Base-by-base conservation (phyloP, 768 basidiomycete genomes). In the Crucibulum laeve region DNA sequence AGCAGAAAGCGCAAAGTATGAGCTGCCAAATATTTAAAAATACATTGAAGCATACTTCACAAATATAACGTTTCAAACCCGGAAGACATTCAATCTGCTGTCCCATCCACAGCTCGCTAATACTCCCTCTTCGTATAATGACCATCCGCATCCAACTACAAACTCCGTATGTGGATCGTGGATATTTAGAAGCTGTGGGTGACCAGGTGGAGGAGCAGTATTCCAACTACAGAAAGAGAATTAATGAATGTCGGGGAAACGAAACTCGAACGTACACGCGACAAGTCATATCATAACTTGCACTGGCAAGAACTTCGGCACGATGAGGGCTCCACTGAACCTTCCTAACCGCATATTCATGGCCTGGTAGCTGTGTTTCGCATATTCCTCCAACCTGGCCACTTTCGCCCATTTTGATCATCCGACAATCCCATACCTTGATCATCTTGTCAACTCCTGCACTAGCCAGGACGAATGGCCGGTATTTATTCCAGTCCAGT, bases 101-200 rank as follows among this genome's bases (percentile, higher is more conserved):
- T 97, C 95, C 95, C 95, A 97, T 39, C 87, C 82, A 61, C 91
- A 94, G 46, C 84, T 94, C 30, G 89, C 92, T 37, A 98, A 56
- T 14, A 92, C 58, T 1, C 90, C 89, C 55, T 90, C 83, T 38
- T 96, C 91, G 50, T 82, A 93, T 53, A 96, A 62, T n/a, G 90
- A 91, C 93, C 94, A 96, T 37, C 78, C 76, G 55, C 88, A 85
- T 0, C 91, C 94, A 32, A 88, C 87, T 18, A 95, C 91, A 62
- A 98, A 97, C 65, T 98, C 95, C 1, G 89, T 94, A 58, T 98
- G 95, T 4, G 82, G 70, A 57, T 91, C 85, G 57, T 96, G 86
- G 25, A 92, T 84, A 47, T 82, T 62, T 46, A 86, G 58, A 38
- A 87, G 58, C 47, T 80, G 74, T 2, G 71, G 62, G 42, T 76